These are phyloP conservation scores for Aspergillus arachidicola DNA, from an alignment of 2,329 filamentous ascomycete genomes.

Conservation along the genomic window DNA sequence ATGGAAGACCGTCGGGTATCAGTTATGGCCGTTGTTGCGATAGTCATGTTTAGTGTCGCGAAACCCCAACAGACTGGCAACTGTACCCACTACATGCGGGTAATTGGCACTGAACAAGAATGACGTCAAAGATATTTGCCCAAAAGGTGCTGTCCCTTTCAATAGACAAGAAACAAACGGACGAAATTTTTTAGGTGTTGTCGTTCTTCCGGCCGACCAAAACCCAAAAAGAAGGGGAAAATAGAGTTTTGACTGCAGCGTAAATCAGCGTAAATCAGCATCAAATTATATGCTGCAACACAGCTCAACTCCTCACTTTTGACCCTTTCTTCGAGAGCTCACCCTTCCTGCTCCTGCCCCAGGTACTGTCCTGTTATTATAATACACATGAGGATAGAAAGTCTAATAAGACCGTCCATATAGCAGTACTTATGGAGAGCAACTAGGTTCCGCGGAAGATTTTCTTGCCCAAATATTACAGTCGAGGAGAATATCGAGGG, in stretches of 20 bases:
- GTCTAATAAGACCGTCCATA: background rate
- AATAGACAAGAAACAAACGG: background rate
- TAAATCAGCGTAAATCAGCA: constrained; percentile 12
- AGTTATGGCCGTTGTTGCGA: background rate
- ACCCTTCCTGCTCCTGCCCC: too few relatives aligned
- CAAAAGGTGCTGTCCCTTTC: background rate
- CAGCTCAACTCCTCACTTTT: constrained; percentile 14
- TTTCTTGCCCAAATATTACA: constrained; percentile 1
- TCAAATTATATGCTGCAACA: constrained; percentile 15
- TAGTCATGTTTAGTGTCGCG: background rate
- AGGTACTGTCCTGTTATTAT: background rate
- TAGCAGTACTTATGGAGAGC: background rate
- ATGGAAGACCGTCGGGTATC: background rate
- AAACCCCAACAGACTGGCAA: background rate
- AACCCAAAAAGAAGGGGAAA: background rate
- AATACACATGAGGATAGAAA: background rate
- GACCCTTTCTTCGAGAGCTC: background rate
- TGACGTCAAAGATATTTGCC: background rate
- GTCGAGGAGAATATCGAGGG: constrained; percentile 1
- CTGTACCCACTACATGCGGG: background rate
- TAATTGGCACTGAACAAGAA: background rate
- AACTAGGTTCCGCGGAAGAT: constrained; percentile 2
- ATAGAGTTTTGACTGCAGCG: constrained; percentile 10
- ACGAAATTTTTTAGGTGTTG: background rate
- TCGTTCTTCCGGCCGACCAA: background rate